A percentile compares a stretch with the other conserved stretches of the same genome.
Conservation (phyloP, 257 asterid species). For the Nicotiana sylvestris region DNA sequence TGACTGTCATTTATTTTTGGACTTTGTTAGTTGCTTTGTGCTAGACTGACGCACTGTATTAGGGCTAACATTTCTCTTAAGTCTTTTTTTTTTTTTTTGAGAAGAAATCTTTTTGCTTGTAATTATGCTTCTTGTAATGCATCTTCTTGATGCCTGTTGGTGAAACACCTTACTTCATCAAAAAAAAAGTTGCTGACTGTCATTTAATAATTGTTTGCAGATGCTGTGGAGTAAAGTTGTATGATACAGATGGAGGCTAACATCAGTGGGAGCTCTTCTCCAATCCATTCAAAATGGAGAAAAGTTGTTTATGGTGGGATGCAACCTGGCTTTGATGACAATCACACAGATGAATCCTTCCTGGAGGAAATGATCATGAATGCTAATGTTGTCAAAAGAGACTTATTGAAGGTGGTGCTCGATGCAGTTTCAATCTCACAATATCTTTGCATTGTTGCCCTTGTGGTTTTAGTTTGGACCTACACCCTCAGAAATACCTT, state of each 20-base stretch:
- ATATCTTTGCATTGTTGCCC: conserved; percentile 74
- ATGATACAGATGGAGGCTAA: conserved; percentile 40
- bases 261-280: conserved; percentile 31
- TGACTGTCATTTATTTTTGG: neutral
- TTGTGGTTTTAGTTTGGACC: conserved; percentile 86
- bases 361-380: conserved; percentile 94
- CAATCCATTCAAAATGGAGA: conserved; percentile 54
- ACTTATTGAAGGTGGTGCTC: conserved; percentile 72
- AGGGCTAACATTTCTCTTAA: too few relatives aligned
- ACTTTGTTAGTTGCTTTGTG: too few relatives aligned
- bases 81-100: too few relatives aligned
- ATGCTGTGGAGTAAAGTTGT: conserved; percentile 1
- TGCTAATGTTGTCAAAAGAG: conserved; percentile 86
- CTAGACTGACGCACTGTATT: too few relatives aligned
- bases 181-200: too few relatives aligned
- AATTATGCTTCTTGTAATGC: too few relatives aligned
- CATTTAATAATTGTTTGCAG: neutral
- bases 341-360: conserved; percentile 85
- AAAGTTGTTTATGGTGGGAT: conserved; percentile 90
- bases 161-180: too few relatives aligned
- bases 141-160: too few relatives aligned
- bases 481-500: conserved; percentile 62
- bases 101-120: too few relatives aligned
- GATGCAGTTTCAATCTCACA: conserved; percentile 88
- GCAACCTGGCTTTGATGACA: conserved; percentile 93